These are phyloP conservation scores for Suillus spraguei DNA, from an alignment of 768 basidiomycete species.

Conservation along the genomic window DNA sequence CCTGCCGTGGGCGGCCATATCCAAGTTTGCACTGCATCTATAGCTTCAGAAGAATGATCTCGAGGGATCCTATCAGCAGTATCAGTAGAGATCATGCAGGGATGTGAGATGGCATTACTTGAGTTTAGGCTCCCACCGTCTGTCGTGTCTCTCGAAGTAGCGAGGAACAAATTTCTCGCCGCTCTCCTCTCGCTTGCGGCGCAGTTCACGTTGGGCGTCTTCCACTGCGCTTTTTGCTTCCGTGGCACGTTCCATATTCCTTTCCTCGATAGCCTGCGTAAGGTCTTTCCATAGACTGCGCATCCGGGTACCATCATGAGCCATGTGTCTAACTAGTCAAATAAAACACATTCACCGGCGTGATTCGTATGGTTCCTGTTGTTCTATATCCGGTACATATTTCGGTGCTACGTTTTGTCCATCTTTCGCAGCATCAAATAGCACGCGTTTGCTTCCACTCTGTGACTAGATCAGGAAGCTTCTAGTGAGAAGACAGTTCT, in stretches of 20 bases:
- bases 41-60: constrained; percentile 66
- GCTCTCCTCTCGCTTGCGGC: constrained; percentile 71
- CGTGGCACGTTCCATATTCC: constrained; percentile 95
- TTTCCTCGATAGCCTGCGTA: constrained; percentile 80
- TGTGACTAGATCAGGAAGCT: constrained; percentile 28
- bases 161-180: constrained; percentile 71
- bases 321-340: constrained; percentile 4
- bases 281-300: constrained; percentile 78
- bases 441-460: constrained; percentile 67
- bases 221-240: constrained; percentile 89
- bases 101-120: constrained; percentile 45
- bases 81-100: constrained; percentile 11
- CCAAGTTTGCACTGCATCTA: constrained; percentile 71
- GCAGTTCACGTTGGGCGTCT: constrained; percentile 85
- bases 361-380: constrained; percentile 92
- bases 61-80: constrained; percentile 57
- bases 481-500: constrained; percentile 1
- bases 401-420: constrained; percentile 77
- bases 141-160: constrained; percentile 79
- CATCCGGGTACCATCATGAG: neutral
- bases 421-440: constrained; percentile 85
- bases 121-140: constrained; percentile 84
- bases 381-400: constrained; percentile 79
- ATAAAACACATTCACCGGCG: constrained; percentile 54
- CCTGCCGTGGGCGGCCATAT: constrained; percentile 54